Evolutionary conservation across 148 eudicot species (phyloP), one percentile per base, ranked within the genome.

Genomic region (Diospyros kaki): DNA sequence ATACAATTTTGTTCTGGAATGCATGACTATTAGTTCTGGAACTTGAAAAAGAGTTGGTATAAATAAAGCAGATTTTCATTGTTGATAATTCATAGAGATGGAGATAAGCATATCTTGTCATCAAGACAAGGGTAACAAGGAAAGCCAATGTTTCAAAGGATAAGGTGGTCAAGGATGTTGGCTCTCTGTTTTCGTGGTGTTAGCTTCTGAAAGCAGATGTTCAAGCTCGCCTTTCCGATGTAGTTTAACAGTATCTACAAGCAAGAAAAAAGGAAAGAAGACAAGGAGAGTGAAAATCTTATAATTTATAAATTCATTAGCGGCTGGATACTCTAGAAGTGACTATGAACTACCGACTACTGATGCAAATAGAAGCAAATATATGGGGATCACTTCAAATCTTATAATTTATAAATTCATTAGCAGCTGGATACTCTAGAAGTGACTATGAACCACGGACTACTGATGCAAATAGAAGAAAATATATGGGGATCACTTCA

Each of bases 141-240:
- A 41, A 42, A 54, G 64, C 74, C 38, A 44, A 3, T 58, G 53
- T 44, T 44, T 45, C 38, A 4, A 42, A 12, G 28, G 28, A 28
- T 10, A 45, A 3, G 1, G 9, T 13, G 39, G 40, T 39, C 8
- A 48, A 48, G 8, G 52, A 0, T 8, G 52, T 73, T 81, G 84
- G 78, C 79, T 81, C 78, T 83, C 81, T 38, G 82, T 72, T 61
- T 75, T 81, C 59, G 76, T 84, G 63, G 84, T 88, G 73, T 71
- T 84, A 54, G 97, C 94, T 82, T 84, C 88, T 12, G 85, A 82
- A 46, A 94, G 84, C 88, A 94, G 76, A 71, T 85, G 12, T 79
- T 91, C 93, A 67, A 94, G 97, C 70, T 87, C 91, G 76, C 98
- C 97, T 79, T 94, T 85, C 64, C 84, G 84, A 80, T 91, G 59